Percentiles rank a stretch among this genome's conserved stretches.
Evolutionary conservation across 1,284 basidiomycete species (phyloP).

Genomic region (Kwoniella shivajii): DNA sequence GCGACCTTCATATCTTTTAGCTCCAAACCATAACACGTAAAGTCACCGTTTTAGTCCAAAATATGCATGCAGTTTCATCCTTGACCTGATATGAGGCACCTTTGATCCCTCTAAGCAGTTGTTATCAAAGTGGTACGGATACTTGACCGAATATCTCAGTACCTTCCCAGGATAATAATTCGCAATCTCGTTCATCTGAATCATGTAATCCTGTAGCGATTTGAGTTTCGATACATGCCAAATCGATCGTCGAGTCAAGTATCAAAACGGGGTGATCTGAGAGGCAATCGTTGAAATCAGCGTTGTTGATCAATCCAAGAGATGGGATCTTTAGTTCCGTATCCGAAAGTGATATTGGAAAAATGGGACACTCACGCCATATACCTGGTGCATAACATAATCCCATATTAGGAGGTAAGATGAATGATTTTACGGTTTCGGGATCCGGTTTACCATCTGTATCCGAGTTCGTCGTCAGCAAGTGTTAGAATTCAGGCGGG

Average conservation of each 20-base stretch:
- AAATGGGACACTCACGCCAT: slow-evolving; percentile 72
- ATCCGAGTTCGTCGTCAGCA: background rate
- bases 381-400: slow-evolving; percentile 77
- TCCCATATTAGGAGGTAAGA: slow-evolving; percentile 73
- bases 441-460: slow-evolving; percentile 72
- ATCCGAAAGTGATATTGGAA: background rate
- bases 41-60: too few species aligned
- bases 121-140: slow-evolving; percentile 28
- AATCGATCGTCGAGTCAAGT: slow-evolving; percentile 50
- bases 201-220: slow-evolving; percentile 43
- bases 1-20: too few species aligned
- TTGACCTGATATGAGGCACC: too few species aligned
- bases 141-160: slow-evolving; percentile 39
- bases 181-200: slow-evolving; percentile 48
- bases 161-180: slow-evolving; percentile 44
- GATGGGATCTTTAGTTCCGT: background rate
- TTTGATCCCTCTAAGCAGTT: too few species aligned
- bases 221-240: slow-evolving; percentile 54
- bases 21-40: too few species aligned
- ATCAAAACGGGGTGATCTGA: slow-evolving; percentile 53
- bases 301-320: background rate
- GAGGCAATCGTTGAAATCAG: background rate
- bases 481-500: background rate
- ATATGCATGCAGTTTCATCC: too few species aligned
- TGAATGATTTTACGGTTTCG: slow-evolving; percentile 64